phyloP scores from a whole-genome alignment of 1,139 yeast genomes.

The Diutina catenulata region DNA sequence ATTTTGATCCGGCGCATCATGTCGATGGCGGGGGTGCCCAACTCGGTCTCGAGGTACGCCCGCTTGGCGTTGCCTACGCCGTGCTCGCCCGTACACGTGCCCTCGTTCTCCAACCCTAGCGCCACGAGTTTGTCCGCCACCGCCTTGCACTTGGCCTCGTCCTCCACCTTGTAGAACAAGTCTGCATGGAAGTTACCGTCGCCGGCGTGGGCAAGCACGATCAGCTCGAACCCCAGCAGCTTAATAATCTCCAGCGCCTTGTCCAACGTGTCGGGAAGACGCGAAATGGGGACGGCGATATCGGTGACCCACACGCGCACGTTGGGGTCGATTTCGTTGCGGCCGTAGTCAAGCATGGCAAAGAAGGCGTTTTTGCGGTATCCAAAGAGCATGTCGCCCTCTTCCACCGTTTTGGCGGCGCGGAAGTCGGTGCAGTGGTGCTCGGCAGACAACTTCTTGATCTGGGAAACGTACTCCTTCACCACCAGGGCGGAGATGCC shows the following conservation, averaged over 20 bases:
- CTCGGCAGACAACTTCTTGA: conserved; percentile 40
- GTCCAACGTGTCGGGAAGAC: conserved; percentile 32
- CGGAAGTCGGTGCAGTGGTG: conserved; percentile 41
- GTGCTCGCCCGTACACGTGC: conserved; percentile 57
- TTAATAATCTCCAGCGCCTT: conserved; percentile 38
- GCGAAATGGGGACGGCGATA: conserved; percentile 50
- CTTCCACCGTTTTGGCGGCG: conserved; percentile 52
- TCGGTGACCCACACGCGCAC: conserved; percentile 81
- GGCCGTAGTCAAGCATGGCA: conserved; percentile 67
- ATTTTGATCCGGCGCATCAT: conserved; percentile 45
- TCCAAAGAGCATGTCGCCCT: conserved; percentile 67
- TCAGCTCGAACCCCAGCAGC: conserved; percentile 24
- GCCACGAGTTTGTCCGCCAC: conserved; percentile 59
- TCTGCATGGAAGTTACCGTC: conserved; percentile 54
- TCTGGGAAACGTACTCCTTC: conserved; percentile 43
- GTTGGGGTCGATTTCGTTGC: conserved; percentile 34
- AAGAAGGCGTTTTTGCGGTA: conserved; percentile 84
- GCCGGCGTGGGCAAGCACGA: conserved; percentile 49
- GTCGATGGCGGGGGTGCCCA: conserved; percentile 39
- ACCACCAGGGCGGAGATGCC: conserved; percentile 36
- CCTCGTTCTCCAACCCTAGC: conserved; percentile 50
- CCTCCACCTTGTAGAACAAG: conserved; percentile 34
- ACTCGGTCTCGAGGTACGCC: conserved; percentile 32
- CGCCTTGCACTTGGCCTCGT: conserved; percentile 24
- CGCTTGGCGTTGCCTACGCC: conserved; percentile 53